phyloP scores from a whole-genome alignment of 352 stramenopile genomes.

The Phytophthora citricola region DNA sequence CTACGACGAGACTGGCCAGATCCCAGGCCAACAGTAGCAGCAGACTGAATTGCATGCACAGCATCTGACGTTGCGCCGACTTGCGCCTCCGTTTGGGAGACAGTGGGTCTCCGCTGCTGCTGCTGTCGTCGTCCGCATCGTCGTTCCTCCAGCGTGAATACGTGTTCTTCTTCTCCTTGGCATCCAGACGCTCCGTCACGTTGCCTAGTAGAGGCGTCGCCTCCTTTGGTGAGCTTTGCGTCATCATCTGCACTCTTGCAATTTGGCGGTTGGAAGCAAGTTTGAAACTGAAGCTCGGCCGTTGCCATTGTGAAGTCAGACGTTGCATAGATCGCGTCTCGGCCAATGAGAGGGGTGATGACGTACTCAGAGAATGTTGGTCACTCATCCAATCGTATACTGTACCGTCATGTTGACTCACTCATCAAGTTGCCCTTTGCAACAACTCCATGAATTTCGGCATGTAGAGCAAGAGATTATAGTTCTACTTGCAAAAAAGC shows the following conservation, averaged over 20 bases:
- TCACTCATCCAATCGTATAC: conserved; percentile 8
- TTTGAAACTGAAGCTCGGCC: conserved; percentile 27
- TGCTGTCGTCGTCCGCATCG: conserved; percentile 30
- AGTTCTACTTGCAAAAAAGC: background rate
- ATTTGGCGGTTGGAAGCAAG: background rate
- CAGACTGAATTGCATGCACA: conserved; percentile 75
- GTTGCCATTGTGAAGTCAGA: conserved; percentile 10
- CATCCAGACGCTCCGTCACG: conserved; percentile 13
- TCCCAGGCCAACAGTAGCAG: conserved; percentile 64
- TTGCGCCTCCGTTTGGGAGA: conserved; percentile 29
- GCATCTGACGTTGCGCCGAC: conserved; percentile 55
- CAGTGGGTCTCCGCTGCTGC: conserved; percentile 7
- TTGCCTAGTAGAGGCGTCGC: conserved; percentile 48
- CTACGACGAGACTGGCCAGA: conserved; percentile 54
- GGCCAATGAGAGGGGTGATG: conserved; percentile 7
- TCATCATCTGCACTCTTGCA: conserved; percentile 3
- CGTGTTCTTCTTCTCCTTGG: conserved; percentile 45
- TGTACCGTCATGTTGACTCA: background rate
- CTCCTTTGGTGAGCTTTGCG: conserved; percentile 32
- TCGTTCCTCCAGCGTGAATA: conserved; percentile 63
- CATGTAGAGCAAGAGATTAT: too few relatives aligned
- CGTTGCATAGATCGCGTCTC: conserved; percentile 11
- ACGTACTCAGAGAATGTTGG: conserved; percentile 25
- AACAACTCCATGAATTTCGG: too few relatives aligned
- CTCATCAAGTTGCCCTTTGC: background rate